phyloP scores from a whole-genome alignment of 208 protist species.

The Acanthamoeba castellanii region DNA sequence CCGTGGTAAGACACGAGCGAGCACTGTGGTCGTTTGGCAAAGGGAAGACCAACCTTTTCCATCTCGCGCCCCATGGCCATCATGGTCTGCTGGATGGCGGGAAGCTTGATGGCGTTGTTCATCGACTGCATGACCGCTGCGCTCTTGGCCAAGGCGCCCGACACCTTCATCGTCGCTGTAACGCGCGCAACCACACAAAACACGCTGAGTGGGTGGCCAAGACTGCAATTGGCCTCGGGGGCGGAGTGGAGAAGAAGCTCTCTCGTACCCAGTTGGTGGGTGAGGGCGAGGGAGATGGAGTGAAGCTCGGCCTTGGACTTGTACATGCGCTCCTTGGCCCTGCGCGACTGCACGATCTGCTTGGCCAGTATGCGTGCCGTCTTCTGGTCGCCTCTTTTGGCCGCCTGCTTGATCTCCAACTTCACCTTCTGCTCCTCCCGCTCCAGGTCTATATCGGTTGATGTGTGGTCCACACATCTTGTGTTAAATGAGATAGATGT shows the following conservation, averaged over 20 bases:
- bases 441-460: not conserved
- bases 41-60: not conserved
- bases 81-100: constrained; percentile 55
- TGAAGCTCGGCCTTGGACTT: constrained; percentile 67
- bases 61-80: constrained; percentile 54
- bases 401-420: constrained; percentile 42
- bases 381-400: not conserved
- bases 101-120: constrained; percentile 32
- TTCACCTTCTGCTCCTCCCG: constrained; percentile 61
- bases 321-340: constrained; percentile 62
- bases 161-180: constrained; percentile 68
- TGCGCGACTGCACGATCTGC: constrained; percentile 70
- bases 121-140: constrained; percentile 52
- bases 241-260: no score
- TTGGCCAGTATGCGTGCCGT: constrained; percentile 5
- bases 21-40: no score
- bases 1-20: not conserved
- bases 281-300: constrained; percentile 44
- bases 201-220: not conserved
- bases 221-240: no score
- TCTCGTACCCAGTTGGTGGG: constrained; percentile 13
- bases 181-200: not conserved
- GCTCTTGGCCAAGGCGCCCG: constrained; percentile 57
- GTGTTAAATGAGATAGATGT: not conserved
- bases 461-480: not conserved